These are phyloP conservation scores for Pachysandra terminalis DNA, from an alignment of 164 flowering plant species.

Conservation along the genomic window DNA sequence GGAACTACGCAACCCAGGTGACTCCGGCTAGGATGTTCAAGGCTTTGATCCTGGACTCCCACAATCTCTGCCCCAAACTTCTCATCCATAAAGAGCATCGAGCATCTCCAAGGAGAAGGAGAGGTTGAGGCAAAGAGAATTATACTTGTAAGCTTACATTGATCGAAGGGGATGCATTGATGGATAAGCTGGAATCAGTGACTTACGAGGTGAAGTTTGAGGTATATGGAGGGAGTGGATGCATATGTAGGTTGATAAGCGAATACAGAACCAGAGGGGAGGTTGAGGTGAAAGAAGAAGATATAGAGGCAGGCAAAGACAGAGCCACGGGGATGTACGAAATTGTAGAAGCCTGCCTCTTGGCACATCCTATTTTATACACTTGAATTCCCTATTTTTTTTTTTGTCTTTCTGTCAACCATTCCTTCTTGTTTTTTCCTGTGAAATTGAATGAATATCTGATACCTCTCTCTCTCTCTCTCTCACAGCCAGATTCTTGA, in stretches of 20 bases:
- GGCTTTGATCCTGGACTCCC: conserved; percentile 30
- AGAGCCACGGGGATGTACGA: conserved; percentile 23
- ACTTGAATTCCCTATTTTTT: no score
- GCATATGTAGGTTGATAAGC: conserved; percentile 16
- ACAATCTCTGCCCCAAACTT: conserved; percentile 32
- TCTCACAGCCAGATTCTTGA: no score
- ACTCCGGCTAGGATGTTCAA: conserved; percentile 35
- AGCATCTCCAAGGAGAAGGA: conserved; percentile 30
- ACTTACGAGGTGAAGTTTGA: conserved; percentile 11
- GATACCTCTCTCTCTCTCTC: no score
- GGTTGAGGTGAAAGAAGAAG: conserved; percentile 20
- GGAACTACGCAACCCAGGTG: conserved; percentile 14
- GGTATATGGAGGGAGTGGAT: conserved; percentile 12
- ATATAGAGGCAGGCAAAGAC: conserved; percentile 15
- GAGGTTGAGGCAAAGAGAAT: conserved; percentile 19
- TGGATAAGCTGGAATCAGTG: conserved; percentile 13
- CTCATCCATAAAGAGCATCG: conserved; percentile 25
- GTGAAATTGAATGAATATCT: no score
- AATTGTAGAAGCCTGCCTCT: conserved; percentile 18
- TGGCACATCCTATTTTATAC: conserved; percentile 5
- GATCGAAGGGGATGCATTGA: conserved; percentile 21
- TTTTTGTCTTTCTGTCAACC: no score
- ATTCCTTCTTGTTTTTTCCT: no score
- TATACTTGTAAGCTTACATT: conserved; percentile 19
- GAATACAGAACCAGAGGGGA: conserved; percentile 17